Base-by-base conservation (phyloP, 495 filamentous ascomycete genomes). In the Penicillium macrosclerotiorum region DNA sequence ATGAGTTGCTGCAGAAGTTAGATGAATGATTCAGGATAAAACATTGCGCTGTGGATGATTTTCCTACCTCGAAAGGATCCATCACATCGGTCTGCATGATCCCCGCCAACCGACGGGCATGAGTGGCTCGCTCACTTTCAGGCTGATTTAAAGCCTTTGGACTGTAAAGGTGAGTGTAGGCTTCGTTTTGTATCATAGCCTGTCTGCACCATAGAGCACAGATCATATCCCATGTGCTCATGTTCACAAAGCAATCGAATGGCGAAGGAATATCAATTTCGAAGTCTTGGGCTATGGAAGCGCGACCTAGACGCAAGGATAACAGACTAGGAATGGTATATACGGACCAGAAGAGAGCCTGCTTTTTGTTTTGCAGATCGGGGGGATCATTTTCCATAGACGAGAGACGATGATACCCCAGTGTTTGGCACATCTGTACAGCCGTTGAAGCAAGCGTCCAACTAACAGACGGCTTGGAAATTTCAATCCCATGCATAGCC, bases 301-400 rank as follows among this genome's bases (percentile, higher is more conserved):
- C 76, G 4, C 82, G 78, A 1, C 84, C 83, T 9, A 85, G 63
- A 5, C 83, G 77, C n/a, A 88, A 63, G 0, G 83, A 78, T 17
- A 88, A 62, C 9, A 71, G 72, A 47, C 78, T 82, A 47, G 85
- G 74, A 6, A 83, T 59, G 20, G 76, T 73, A 50, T 86, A 86
- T 3, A 75, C 61, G 13, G 78, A 72, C 83, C 83, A 88, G 55
- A 88, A 88, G 8, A 84, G 48, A 17, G 36, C 35, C 9, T 64
- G 57, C 23, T 64, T 68, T 23, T 68, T 45, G 6, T 71, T 61
- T 19, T 63, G 65, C 20, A 69, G 59, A 17, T 59, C 36, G 0
- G 50, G 45, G 3, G 49, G 60, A 30, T 79, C 74, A 33, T 73
- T 49, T 13, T 77, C 71, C 68, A 77, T 78, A 1, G 70, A 71